Evolutionary conservation across 2,329 filamentous ascomycete species (phyloP).

Genomic region (Macrophomina pseudophaseolina): DNA sequence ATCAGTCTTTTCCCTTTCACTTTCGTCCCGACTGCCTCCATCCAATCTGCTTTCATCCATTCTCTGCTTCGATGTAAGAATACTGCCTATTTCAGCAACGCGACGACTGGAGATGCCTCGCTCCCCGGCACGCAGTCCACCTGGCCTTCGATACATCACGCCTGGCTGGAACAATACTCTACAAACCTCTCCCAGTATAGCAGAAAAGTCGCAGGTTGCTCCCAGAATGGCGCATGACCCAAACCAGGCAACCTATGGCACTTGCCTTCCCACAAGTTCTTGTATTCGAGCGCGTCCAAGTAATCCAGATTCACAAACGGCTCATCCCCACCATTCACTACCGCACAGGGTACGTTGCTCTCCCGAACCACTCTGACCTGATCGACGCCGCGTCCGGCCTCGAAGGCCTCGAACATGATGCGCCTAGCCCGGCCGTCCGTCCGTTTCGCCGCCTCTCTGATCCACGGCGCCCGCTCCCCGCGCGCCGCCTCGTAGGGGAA

Average conservation of each 20-base stretch:
- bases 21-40: neutral
- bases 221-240: conserved; percentile 42
- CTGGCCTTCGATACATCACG: conserved; percentile 27
- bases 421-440: conserved; percentile 36
- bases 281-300: conserved; percentile 36
- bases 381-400: conserved; percentile 32
- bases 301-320: conserved; percentile 41
- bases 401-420: conserved; percentile 35
- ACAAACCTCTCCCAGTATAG: conserved; percentile 29
- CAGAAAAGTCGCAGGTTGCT: conserved; percentile 28
- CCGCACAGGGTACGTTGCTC: conserved; percentile 33
- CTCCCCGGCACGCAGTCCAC: neutral
- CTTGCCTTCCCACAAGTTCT: conserved; percentile 36
- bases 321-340: conserved; percentile 39
- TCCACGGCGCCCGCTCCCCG: conserved; percentile 35
- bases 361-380: conserved; percentile 33
- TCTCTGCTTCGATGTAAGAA: neutral
- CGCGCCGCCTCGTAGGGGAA: conserved; percentile 32
- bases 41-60: neutral
- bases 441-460: conserved; percentile 34
- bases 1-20: conserved; percentile 21
- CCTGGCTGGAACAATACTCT: conserved; percentile 21
- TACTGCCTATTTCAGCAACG: neutral
- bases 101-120: neutral
- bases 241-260: conserved; percentile 35